phyloP scores from a whole-genome alignment of 169 alveolate species.

The Eimeria necatrix region DNA sequence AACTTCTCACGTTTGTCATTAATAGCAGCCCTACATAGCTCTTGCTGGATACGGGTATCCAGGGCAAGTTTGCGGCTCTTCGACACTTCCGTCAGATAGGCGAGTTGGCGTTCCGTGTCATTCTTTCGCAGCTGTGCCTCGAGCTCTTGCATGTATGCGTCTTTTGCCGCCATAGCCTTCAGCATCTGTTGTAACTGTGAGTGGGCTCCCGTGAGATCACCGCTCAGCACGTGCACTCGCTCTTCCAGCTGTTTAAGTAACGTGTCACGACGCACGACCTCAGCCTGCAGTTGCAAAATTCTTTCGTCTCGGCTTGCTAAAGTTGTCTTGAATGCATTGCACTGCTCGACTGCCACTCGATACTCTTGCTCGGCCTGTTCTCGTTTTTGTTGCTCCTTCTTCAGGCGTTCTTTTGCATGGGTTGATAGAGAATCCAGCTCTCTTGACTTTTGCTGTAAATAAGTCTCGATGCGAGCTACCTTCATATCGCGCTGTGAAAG shows the following conservation, averaged over 20 bases:
- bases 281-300: conserved; percentile 65
- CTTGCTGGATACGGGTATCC: conserved; percentile 77
- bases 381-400: conserved; percentile 29
- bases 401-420: conserved; percentile 57
- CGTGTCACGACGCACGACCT: conserved; percentile 78
- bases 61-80: conserved; percentile 75
- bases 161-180: conserved; percentile 66
- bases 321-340: conserved; percentile 51
- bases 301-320: conserved; percentile 73
- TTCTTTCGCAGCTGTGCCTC: conserved; percentile 76
- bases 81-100: conserved; percentile 75
- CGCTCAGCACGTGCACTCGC: conserved; percentile 48
- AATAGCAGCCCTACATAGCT: conserved; percentile 68
- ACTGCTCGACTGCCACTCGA: conserved; percentile 68
- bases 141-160: conserved; percentile 76
- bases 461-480: conserved; percentile 76
- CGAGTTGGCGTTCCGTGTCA: conserved; percentile 75
- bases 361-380: conserved; percentile 77
- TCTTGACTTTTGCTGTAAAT: conserved; percentile 70
- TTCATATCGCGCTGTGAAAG: conserved; percentile 80
- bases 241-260: conserved; percentile 60
- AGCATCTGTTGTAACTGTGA: conserved; percentile 74
- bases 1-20: conserved; percentile 75
- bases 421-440: conserved; percentile 64
- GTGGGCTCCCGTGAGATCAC: conserved; percentile 54